A percentile compares a stretch with the other conserved stretches of the same genome.
These are phyloP conservation scores for Bassia scoparia DNA, from an alignment of 148 eudicot genomes.

Conservation along the genomic window DNA sequence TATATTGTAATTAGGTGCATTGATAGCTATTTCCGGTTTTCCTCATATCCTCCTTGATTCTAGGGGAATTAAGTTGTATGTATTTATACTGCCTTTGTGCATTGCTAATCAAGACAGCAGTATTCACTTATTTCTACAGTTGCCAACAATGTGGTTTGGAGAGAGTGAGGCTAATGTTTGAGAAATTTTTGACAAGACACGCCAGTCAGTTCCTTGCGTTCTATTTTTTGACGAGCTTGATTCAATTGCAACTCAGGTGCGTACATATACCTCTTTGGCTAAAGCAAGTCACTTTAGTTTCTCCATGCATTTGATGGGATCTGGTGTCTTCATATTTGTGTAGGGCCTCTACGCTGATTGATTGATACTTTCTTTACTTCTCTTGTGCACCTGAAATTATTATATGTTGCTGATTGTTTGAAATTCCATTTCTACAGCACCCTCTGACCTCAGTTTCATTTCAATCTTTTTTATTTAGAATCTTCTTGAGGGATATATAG, in stretches of 20 bases:
- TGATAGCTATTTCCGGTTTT: too few relatives aligned
- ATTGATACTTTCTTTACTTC: background rate
- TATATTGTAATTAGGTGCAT: too few relatives aligned
- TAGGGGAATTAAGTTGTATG: too few relatives aligned
- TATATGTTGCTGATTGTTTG: background rate
- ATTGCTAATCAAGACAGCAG: too few relatives aligned
- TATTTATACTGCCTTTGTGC: too few relatives aligned
- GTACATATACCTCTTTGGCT: background rate
- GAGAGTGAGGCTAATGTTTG: constrained; percentile 82
- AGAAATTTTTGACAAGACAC: constrained; percentile 74
- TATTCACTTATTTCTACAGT: too few relatives aligned
- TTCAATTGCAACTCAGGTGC: constrained; percentile 54
- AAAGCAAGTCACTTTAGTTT: background rate
- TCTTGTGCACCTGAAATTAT: background rate
- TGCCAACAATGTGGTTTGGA: constrained; percentile 87
- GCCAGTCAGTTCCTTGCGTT: constrained; percentile 74
- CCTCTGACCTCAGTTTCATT: too few relatives aligned
- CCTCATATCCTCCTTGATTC: too few relatives aligned
- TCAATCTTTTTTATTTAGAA: too few relatives aligned
- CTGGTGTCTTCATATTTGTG: background rate
- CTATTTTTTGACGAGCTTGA: constrained; percentile 74
- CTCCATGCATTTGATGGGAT: background rate
- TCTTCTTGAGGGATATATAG: too few relatives aligned
- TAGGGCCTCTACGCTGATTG: background rate
- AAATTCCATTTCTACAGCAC: too few relatives aligned